Conservation (phyloP, 768 basidiomycete genomes). For the Tephrocybe sp. region DNA sequence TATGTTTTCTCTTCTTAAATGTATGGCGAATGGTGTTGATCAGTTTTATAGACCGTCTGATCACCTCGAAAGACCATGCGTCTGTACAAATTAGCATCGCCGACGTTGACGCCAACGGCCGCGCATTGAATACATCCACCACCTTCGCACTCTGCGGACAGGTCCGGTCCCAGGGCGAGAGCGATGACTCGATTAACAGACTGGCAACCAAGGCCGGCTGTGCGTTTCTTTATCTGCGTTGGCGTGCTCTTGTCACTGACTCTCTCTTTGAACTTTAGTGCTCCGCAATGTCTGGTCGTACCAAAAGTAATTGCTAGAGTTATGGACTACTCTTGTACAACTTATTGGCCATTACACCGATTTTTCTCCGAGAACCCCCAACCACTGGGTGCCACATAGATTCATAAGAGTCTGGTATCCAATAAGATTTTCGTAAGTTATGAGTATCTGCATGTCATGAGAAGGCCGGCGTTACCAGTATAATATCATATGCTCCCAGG, state of each 20-base stretch:
- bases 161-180: constrained; percentile 93
- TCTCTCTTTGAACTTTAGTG: constrained; percentile 48
- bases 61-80: constrained; percentile 98
- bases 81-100: constrained; percentile 95
- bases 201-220: constrained; percentile 93
- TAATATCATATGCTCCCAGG: no score
- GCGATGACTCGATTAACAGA: constrained; percentile 95
- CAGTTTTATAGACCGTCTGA: constrained; percentile 77
- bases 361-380: background rate
- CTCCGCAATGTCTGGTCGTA: constrained; percentile 96
- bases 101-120: constrained; percentile 91
- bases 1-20: constrained; percentile 42
- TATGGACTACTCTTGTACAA: constrained; percentile 13
- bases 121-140: constrained; percentile 74
- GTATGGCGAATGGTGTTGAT: constrained; percentile 1
- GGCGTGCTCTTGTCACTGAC: background rate
- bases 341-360: constrained; percentile 12
- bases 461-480: no score
- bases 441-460: no score
- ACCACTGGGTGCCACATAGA: no score
- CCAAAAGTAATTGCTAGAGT: constrained; percentile 69
- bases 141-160: constrained; percentile 95
- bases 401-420: no score
- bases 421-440: no score
- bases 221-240: constrained; percentile 46